Conservation (phyloP, 2,329 filamentous ascomycete species). For the Penicillium sp. region DNA sequence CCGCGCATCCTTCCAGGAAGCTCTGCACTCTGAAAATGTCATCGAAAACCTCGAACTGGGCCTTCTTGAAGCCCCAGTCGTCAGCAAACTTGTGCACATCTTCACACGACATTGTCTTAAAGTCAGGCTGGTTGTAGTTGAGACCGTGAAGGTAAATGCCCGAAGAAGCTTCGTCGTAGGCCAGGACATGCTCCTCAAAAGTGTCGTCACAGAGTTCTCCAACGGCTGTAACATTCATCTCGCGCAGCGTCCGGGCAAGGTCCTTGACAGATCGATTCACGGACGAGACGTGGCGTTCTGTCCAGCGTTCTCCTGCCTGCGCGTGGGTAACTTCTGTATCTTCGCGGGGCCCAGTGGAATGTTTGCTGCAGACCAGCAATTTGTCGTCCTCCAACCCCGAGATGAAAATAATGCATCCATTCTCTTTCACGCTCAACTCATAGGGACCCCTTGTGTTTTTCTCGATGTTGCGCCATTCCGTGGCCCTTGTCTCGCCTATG, state of each 20-base stretch:
- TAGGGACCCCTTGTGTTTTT: conserved; percentile 79
- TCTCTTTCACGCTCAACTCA: conserved; percentile 95
- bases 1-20: conserved; percentile 80
- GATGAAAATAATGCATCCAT: conserved; percentile 99
- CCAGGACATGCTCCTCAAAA: conserved; percentile 95
- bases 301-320: conserved; percentile 73
- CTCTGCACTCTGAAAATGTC: conserved; percentile 69
- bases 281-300: conserved; percentile 73
- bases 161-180: conserved; percentile 76
- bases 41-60: conserved; percentile 73
- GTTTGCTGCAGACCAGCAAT: conserved; percentile 96
- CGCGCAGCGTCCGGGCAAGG: conserved; percentile 70
- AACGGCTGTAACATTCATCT: conserved; percentile 87
- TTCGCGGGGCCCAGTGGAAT: conserved; percentile 80
- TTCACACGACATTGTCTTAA: conserved; percentile 77
- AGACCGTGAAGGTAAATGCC: conserved; percentile 95
- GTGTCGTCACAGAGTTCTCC: conserved; percentile 93
- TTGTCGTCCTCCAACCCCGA: conserved; percentile 85
- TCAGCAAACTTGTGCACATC: conserved; percentile 89
- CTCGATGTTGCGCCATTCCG: conserved; percentile 78
- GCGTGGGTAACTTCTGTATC: conserved; percentile 78
- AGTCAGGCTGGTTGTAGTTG: conserved; percentile 91
- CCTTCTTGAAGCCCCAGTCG: conserved; percentile 90
- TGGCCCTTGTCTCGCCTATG: conserved; percentile 74
- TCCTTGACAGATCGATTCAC: conserved; percentile 77